Evolutionary conservation across 2,329 filamentous ascomycete species (phyloP).

Genomic region (Diaporthe batatas): DNA sequence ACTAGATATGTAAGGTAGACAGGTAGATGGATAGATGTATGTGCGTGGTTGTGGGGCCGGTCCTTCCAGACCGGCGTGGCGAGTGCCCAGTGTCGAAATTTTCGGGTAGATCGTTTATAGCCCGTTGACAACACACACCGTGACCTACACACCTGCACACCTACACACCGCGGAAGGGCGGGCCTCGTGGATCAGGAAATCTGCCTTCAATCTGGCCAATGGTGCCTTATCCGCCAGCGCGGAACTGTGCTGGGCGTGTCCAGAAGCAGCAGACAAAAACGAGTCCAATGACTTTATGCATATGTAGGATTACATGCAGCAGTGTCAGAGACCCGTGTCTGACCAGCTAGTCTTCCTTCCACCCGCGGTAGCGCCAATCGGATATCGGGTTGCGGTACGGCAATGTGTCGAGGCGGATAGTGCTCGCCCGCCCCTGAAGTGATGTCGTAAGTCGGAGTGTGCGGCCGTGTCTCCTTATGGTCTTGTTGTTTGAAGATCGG

Average conservation of each 20-base stretch:
- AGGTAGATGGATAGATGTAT: not conserved
- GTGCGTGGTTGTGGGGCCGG: slow-evolving; percentile 8
- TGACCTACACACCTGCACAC: no score
- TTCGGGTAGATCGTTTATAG: not conserved
- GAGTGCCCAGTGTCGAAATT: slow-evolving; percentile 26
- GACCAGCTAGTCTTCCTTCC: slow-evolving; percentile 3
- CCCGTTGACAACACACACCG: not conserved
- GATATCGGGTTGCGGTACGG: slow-evolving; percentile 1
- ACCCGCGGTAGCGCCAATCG: slow-evolving; percentile 20
- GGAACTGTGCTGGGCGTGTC: slow-evolving; percentile 7
- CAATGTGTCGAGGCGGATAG: slow-evolving; percentile 21
- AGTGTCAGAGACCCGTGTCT: not conserved
- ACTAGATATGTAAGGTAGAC: not conserved
- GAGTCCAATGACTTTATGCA: slow-evolving; percentile 3
- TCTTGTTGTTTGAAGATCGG: not conserved
- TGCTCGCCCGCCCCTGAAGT: not conserved
- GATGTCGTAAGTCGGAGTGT: slow-evolving; percentile 23
- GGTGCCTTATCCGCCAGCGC: not conserved
- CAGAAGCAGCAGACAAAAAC: slow-evolving; percentile 3
- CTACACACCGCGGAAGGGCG: slow-evolving; percentile 18
- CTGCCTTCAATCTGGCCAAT: slow-evolving; percentile 30
- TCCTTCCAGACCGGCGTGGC: not conserved
- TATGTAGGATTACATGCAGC: slow-evolving; percentile 17
- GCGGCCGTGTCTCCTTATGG: not conserved
- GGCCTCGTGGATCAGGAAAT: slow-evolving; percentile 34